Base-by-base conservation (phyloP, 352 stramenopile genomes). In the Plasmopara viticola region DNA sequence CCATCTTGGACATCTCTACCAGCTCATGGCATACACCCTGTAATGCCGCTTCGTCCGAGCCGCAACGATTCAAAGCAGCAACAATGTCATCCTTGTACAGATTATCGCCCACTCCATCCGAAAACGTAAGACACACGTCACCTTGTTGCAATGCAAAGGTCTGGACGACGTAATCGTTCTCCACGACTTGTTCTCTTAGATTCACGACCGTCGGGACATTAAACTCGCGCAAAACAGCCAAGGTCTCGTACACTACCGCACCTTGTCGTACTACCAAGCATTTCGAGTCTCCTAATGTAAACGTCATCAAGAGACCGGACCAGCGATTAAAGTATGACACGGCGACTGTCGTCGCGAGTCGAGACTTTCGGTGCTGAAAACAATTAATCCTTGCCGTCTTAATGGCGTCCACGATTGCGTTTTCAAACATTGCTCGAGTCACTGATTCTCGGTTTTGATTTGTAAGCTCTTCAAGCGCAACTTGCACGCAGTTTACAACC, bases 251-350 rank as follows among this genome's bases (percentile, higher is more conserved):
- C 0, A 86, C 72, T 8, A 92, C 53, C 0, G 44, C 49, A 14
- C 70, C 66, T 1, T 67, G 44, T 31, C 82, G 58, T 2, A 92
- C 65, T 14, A 92, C 64, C 17, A 90, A 10, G 40, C 64, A 77
- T 61, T 92, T 92, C 60, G 69, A 87, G 59, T 92, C 82, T 25
- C 82, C 82, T 4, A 92, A 67, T n/a, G 77, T 73, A 34, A 92
- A 92, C 14, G 71, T 82, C 31, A 72, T 54, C 17, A 92, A 52
- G n/a, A 51, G 63, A 6, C 72, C 76, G 14, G 60, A 74, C 75
- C 78, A 87, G 8, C 72, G 62, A 40, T 90, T 80, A 51, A 92
- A 87, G 56, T 88, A 89, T 33, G 68, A 72, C 28, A 90, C 82
- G 2, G 62, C 68, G 12, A 92, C 47, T 37, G 82, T 90, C 30